Conservation (phyloP, 768 basidiomycete genomes). For the Daedaleopsis nitida region DNA sequence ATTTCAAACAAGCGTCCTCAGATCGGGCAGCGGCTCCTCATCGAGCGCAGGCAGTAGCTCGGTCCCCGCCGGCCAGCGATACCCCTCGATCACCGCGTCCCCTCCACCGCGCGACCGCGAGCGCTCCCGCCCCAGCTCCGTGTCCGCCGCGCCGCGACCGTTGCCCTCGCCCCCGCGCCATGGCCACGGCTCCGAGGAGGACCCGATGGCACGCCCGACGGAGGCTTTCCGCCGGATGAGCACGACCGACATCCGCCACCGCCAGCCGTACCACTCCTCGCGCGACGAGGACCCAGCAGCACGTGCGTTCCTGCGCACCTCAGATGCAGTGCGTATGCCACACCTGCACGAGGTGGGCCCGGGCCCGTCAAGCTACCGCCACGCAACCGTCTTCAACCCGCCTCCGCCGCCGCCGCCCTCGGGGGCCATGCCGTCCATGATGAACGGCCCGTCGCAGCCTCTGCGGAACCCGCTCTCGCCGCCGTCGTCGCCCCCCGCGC, state of each 20-base stretch:
- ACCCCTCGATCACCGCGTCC: conserved; percentile 16
- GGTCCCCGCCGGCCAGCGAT: conserved; percentile 7
- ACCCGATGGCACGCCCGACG: conserved; percentile 11
- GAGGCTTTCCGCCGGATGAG: conserved; percentile 22
- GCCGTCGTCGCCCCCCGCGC: not conserved
- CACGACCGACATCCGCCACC: conserved; percentile 21
- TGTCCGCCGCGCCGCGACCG: not conserved
- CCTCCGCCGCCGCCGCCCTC: not conserved
- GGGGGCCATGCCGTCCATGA: not conserved
- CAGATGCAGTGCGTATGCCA: not conserved
- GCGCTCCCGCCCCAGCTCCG: conserved; percentile 8
- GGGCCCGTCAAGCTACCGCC: not conserved
- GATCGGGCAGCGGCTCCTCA: conserved; percentile 7
- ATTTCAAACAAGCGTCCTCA: conserved; percentile 26
- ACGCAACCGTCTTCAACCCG: conserved; percentile 1
- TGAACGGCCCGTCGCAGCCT: not conserved
- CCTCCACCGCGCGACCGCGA: not conserved
- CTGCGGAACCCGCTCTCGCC: conserved; percentile 13
- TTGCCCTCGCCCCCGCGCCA: not conserved
- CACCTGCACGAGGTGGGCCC: not conserved
- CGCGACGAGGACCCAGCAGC: not conserved
- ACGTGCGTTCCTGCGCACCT: not conserved
- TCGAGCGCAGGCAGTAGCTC: not conserved
- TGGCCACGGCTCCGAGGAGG: not conserved
- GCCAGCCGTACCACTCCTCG: conserved; percentile 2